A percentile compares a stretch with the other conserved stretches of the same genome.
These are phyloP conservation scores for Diophrys appendiculata DNA, from an alignment of 73 alveolate genomes.

Conservation along the genomic window DNA sequence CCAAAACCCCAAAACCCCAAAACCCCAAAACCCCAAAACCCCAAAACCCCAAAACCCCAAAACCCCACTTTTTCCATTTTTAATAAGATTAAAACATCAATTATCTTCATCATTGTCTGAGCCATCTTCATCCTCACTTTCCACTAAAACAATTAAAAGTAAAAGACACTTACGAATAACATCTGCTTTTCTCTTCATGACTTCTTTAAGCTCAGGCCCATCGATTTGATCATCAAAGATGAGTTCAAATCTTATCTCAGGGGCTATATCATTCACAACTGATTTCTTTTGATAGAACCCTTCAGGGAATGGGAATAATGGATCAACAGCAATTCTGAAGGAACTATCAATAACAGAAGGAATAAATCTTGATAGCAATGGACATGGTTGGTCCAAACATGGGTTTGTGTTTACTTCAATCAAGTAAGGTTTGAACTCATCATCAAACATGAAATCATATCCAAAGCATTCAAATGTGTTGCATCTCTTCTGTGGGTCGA, in stretches of 20 bases:
- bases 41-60: too few relatives aligned
- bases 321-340: conserved; percentile 49
- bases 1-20: too few relatives aligned
- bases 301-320: conserved; percentile 43
- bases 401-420: conserved; percentile 97
- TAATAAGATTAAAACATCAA: too few relatives aligned
- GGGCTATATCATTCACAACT: neutral
- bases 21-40: too few relatives aligned
- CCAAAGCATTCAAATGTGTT: conserved; percentile 92
- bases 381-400: conserved; percentile 89
- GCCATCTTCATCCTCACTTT: conserved; percentile 9
- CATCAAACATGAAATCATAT: conserved; percentile 94
- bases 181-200: neutral
- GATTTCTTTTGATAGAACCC: neutral
- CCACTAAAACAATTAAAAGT: neutral
- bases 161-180: neutral
- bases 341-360: conserved; percentile 64
- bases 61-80: too few relatives aligned
- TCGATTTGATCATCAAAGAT: conserved; percentile 56
- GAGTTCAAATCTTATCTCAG: conserved; percentile 32
- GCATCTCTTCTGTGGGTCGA: conserved; percentile 75
- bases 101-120: neutral
- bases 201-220: conserved; percentile 12
- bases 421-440: conserved; percentile 82
- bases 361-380: conserved; percentile 76